Evolutionary conservation across 768 basidiomycete genomes (phyloP).

Genomic region (Lactifluus piperatus): DNA sequence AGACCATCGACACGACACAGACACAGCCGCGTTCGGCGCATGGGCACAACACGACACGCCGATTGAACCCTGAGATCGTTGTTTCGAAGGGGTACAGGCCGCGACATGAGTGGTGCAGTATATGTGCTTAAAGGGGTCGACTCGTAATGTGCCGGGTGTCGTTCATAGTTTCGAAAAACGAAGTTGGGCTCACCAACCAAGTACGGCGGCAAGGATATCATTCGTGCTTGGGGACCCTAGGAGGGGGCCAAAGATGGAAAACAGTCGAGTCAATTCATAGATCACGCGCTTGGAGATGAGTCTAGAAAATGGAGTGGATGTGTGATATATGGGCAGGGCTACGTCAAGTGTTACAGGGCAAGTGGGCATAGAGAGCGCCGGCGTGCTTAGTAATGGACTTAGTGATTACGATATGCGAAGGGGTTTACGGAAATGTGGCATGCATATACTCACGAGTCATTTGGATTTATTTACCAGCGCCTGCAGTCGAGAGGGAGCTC

Average conservation of each 20-base stretch:
- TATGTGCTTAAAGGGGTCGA: not conserved
- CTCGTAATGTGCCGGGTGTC: not conserved
- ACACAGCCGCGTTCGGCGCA: no score
- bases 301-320: not conserved
- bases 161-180: no score
- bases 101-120: no score
- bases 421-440: not conserved
- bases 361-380: not conserved
- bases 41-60: no score
- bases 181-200: no score
- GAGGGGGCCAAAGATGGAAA: not conserved
- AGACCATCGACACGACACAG: no score
- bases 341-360: not conserved
- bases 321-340: not conserved
- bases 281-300: not conserved
- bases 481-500: not conserved
- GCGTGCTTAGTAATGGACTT: not conserved
- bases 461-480: not conserved
- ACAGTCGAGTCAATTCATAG: not conserved
- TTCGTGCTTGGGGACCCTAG: no score
- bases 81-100: not conserved
- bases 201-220: no score
- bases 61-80: no score
- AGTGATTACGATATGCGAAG: no score
- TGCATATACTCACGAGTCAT: not conserved